phyloP scores from a whole-genome alignment of 2,329 filamentous ascomycete species.

The Arachnomyces sp. region DNA sequence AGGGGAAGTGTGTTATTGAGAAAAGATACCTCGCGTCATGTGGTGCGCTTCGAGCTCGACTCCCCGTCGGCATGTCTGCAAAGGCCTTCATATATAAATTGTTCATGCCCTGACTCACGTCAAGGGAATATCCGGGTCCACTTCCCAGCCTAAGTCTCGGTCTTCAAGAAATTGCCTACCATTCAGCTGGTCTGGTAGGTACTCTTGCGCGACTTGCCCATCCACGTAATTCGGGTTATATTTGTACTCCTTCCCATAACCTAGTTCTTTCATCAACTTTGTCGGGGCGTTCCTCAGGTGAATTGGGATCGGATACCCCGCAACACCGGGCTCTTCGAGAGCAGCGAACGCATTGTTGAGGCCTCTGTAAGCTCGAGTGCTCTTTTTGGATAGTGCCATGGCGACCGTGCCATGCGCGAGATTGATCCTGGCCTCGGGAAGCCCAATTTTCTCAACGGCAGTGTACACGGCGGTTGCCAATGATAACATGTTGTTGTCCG shows the following conservation, averaged over 20 bases:
- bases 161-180: constrained; percentile 72
- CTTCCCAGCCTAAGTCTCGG: constrained; percentile 64
- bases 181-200: constrained; percentile 68
- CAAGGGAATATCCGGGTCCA: constrained; percentile 58
- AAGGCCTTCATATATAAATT: too few relatives aligned
- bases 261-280: constrained; percentile 82
- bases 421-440: constrained; percentile 90
- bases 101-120: too few relatives aligned
- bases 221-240: constrained; percentile 87
- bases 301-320: constrained; percentile 70
- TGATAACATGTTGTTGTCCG: constrained; percentile 72
- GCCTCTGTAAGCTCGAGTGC: constrained; percentile 74
- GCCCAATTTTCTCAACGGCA: constrained; percentile 84
- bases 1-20: too few relatives aligned
- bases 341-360: constrained; percentile 73
- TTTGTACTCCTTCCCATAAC: constrained; percentile 86
- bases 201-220: constrained; percentile 76
- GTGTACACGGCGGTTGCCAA: constrained; percentile 80
- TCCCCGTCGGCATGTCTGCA: too few relatives aligned
- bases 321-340: constrained; percentile 73
- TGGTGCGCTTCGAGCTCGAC: too few relatives aligned
- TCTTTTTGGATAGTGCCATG: constrained; percentile 72
- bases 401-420: constrained; percentile 81
- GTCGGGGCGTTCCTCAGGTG: constrained; percentile 91
- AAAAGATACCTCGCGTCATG: too few relatives aligned